These are phyloP conservation scores for Pseudogymnoascus sp. DNA, from an alignment of 2,329 filamentous ascomycete genomes.

Conservation along the genomic window DNA sequence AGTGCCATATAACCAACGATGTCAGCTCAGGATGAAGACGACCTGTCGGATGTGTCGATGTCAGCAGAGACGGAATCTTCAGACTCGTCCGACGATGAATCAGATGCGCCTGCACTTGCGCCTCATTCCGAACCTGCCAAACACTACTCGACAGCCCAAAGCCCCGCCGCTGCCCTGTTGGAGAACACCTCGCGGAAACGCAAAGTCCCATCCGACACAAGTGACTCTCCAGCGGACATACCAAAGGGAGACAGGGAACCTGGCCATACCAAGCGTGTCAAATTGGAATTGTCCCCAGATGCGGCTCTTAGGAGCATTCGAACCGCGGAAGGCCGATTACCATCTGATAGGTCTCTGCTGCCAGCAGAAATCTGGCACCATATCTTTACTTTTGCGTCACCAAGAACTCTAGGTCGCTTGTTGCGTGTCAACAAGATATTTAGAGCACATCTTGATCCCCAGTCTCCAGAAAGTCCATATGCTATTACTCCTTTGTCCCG, in stretches of 20 bases:
- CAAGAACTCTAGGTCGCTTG: conserved; percentile 55
- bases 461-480: conserved; percentile 29
- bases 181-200: conserved; percentile 6
- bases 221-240: conserved; percentile 13
- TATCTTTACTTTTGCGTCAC: conserved; percentile 59
- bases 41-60: conserved; percentile 13
- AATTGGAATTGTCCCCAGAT: conserved; percentile 18
- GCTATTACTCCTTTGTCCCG: conserved; percentile 31
- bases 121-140: not conserved
- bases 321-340: conserved; percentile 18
- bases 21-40: conserved; percentile 12
- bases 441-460: conserved; percentile 49
- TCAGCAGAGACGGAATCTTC: conserved; percentile 11
- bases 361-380: conserved; percentile 62
- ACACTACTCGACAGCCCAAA: not conserved
- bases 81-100: conserved; percentile 10
- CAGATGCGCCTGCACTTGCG: not conserved
- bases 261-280: conserved; percentile 23
- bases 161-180: not conserved
- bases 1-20: conserved; percentile 13
- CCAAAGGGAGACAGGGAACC: conserved; percentile 17
- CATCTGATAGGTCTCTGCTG: conserved; percentile 31
- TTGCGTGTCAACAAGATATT: conserved; percentile 62
- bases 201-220: conserved; percentile 24
- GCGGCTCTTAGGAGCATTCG: conserved; percentile 12